Base-by-base conservation (phyloP, 768 basidiomycete species). In the Tephrocybe sp. region DNA sequence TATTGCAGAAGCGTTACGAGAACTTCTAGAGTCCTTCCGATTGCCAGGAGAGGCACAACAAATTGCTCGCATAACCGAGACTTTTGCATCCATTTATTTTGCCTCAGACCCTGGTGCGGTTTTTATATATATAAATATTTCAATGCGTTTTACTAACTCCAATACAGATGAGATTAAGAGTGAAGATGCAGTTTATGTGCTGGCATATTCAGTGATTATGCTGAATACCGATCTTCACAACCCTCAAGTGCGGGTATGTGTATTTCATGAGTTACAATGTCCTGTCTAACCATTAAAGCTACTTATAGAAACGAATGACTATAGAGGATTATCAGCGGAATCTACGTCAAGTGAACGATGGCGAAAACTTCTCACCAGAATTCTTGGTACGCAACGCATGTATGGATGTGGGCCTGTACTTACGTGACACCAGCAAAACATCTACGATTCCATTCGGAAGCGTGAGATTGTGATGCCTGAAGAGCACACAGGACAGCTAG, bases 141-240 rank as follows among this genome's bases (percentile, higher is more conserved):
- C 30, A 48, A 45, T 45, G 22, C 49, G 51, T 41, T 35, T 48
- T 33, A 53, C 12, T 39, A 4, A 50, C 26, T 58, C 34, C n/a
- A n/a, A n/a, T 43, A 22, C 53, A 94, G 93, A 82, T 52, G 95
- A 95, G 65, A 86, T 98, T 57, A 91, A 88, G 63, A 85, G 75
- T 49, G 84, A 92, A 69, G 97, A 98, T 64, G 91, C 96, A 4
- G 90, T 92, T 16, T 95, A 97, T 67, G 89, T 99, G 7, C 71
- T 99, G 20, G 83, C 96, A 1, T 99, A 86, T 67, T 98, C 97
- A 0, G 86, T 99, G 53, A 98, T 99, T 67, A 82, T 99, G 93
- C 80, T 99, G 44, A 99, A 99, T 69, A 99, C 97, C 7, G 97
- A 99, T 71, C 82, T 84, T 30, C 95, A 98, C 65, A 98, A 91